Evolutionary conservation across 192 early-diverging fungal species (phyloP).

Genomic region (Entophlyctis luteolus): DNA sequence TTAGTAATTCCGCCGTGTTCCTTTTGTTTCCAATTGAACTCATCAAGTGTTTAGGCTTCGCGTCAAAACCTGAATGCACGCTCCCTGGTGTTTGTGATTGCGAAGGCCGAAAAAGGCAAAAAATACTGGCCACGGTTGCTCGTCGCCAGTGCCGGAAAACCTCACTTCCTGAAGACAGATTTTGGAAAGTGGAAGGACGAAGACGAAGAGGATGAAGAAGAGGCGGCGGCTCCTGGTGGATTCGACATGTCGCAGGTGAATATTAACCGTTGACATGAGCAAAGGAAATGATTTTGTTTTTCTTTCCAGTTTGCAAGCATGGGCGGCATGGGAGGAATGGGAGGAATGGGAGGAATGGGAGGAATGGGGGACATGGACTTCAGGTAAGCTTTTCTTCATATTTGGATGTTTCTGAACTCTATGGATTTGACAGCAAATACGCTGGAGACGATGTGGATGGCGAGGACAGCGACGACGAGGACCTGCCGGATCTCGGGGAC

Average conservation of each 20-base stretch:
- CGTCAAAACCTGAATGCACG: constrained; percentile 65
- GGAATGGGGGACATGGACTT: constrained; percentile 67
- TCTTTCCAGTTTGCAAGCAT: constrained; percentile 27
- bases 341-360: constrained; percentile 54
- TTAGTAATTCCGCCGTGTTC: background rate
- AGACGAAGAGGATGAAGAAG: constrained; percentile 84
- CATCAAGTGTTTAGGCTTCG: no score
- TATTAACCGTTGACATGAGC: no score
- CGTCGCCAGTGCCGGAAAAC: constrained; percentile 57
- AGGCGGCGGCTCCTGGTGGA: constrained; percentile 40
- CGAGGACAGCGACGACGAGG: constrained; percentile 27
- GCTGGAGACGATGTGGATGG: background rate
- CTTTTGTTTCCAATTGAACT: no score
- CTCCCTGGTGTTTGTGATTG: constrained; percentile 62
- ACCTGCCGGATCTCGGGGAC: constrained; percentile 17
- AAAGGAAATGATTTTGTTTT: background rate
- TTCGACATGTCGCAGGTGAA: constrained; percentile 65
- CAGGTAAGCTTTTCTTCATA: no score
- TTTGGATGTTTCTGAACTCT: no score
- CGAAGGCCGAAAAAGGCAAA: constrained; percentile 66
- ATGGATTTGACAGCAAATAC: constrained; percentile 34
- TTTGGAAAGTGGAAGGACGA: constrained; percentile 89
- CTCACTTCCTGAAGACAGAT: constrained; percentile 83
- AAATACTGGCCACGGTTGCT: constrained; percentile 82
- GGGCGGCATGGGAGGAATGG: constrained; percentile 43